Percentiles rank a stretch among this genome's conserved stretches.
phyloP scores from a whole-genome alignment of 495 filamentous ascomycete genomes.

The Trichoderma reesei region DNA sequence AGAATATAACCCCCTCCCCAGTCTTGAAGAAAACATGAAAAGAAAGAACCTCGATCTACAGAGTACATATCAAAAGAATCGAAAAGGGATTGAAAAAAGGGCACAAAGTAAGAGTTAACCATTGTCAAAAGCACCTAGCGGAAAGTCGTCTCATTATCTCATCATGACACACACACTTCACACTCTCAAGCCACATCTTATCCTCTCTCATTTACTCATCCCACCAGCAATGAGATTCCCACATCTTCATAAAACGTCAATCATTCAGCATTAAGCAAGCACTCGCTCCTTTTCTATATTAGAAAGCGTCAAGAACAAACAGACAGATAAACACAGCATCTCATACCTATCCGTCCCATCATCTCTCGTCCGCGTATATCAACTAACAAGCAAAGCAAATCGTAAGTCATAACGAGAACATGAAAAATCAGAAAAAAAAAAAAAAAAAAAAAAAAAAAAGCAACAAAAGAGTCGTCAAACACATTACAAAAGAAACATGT shows the following conservation, averaged over 20 bases:
- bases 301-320: no score
- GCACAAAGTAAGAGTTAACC: no score
- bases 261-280: background rate
- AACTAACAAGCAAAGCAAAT: background rate
- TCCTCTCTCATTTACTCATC: no score
- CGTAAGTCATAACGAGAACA: background rate
- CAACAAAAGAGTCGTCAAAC: no score
- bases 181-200: background rate
- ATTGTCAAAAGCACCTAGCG: no score
- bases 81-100: no score
- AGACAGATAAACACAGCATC: background rate
- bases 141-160: background rate
- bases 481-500: background rate
- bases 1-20: no score
- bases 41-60: no score
- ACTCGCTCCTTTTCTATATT: conserved; percentile 2
- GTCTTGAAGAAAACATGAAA: no score
- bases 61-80: no score
- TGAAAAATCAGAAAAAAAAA: background rate
- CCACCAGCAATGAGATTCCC: no score
- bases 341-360: background rate
- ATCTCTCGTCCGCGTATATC: background rate
- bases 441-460: background rate
- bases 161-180: background rate
- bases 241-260: background rate